These are phyloP conservation scores for Groenewaldozyma auringiensis DNA, from an alignment of 1,139 yeast genomes.

Conservation along the genomic window DNA sequence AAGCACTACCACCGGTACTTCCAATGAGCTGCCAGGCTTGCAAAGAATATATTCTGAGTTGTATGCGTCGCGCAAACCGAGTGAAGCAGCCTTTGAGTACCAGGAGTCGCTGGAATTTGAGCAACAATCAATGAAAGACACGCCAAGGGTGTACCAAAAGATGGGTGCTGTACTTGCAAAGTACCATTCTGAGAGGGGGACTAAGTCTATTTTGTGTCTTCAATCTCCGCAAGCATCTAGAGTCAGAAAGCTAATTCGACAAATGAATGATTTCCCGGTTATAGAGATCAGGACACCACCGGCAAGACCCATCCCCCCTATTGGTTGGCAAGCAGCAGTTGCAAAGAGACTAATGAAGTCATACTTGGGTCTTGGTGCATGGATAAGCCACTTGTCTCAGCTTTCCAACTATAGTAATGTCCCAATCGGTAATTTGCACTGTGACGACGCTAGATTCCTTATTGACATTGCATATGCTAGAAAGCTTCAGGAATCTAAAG, in stretches of 20 bases:
- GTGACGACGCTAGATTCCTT: constrained; percentile 67
- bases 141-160: constrained; percentile 22
- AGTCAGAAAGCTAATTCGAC: constrained; percentile 25
- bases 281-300: constrained; percentile 42
- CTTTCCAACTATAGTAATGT: constrained; percentile 68
- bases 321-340: constrained; percentile 81
- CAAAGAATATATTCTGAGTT: constrained; percentile 49
- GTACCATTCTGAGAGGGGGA: constrained; percentile 60
- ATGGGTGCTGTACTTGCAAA: constrained; percentile 41
- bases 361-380: constrained; percentile 63
- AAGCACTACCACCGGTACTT: constrained; percentile 46
- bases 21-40: constrained; percentile 58
- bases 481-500: constrained; percentile 52
- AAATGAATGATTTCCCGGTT: constrained; percentile 51
- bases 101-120: constrained; percentile 17
- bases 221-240: constrained; percentile 59
- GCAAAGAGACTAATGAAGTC: constrained; percentile 62
- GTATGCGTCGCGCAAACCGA: constrained; percentile 41
- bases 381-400: constrained; percentile 61
- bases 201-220: constrained; percentile 56
- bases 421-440: constrained; percentile 77
- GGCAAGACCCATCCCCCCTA: constrained; percentile 54
- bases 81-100: constrained; percentile 33
- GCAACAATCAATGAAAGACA: constrained; percentile 10
- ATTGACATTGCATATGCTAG: constrained; percentile 87